These are phyloP conservation scores for Iris macrosiphon DNA, from an alignment of 106 monocot species.

Conservation along the genomic window DNA sequence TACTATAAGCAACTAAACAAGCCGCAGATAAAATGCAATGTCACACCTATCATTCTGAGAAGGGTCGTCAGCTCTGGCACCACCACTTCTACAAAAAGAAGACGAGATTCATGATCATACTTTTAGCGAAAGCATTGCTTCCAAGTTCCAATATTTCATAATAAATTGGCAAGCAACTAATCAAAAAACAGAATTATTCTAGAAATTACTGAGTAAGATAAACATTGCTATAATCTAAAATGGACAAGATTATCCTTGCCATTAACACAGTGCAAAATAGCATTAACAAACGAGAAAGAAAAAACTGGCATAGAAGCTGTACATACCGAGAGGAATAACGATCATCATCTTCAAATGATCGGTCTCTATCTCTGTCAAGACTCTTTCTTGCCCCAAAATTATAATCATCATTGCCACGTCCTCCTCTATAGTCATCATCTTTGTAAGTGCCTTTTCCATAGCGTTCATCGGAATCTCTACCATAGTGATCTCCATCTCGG, in stretches of 20 bases:
- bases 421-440: conserved; percentile 49
- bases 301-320: neutral
- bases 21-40: neutral
- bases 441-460: conserved; percentile 43
- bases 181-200: neutral
- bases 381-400: conserved; percentile 57
- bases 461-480: conserved; percentile 48
- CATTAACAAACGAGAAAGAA: neutral
- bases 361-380: conserved; percentile 39
- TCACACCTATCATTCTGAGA: conserved; percentile 56
- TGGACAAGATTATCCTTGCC: too few species aligned
- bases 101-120: neutral
- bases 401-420: conserved; percentile 40
- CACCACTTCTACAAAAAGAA: conserved; percentile 43
- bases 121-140: neutral
- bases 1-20: too few species aligned
- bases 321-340: conserved; percentile 62
- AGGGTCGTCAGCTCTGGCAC: conserved; percentile 49
- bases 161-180: neutral
- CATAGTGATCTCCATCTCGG: conserved; percentile 49
- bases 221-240: too few species aligned
- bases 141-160: neutral
- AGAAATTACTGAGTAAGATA: too few species aligned
- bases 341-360: conserved; percentile 70
- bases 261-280: neutral